Evolutionary conservation across 1,284 basidiomycete species (phyloP).

Genomic region (Athelia psychrophila): DNA sequence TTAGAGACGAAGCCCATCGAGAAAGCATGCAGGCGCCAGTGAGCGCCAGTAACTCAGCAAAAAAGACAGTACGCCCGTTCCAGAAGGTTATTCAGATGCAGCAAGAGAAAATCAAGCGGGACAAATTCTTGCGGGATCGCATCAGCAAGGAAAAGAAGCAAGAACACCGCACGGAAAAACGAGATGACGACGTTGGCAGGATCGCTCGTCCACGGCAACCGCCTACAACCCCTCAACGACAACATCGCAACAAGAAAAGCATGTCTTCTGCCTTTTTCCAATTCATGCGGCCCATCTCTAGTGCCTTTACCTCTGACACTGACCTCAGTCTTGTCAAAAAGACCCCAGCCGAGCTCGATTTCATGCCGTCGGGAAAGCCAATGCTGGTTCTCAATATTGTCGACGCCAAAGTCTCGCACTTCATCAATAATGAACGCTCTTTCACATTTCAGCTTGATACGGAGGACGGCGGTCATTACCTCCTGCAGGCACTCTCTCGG

Average conservation of each 20-base stretch:
- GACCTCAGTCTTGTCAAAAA: constrained; percentile 43
- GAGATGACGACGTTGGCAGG: constrained; percentile 69
- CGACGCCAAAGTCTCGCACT: constrained; percentile 64
- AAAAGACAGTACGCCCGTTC: constrained; percentile 65
- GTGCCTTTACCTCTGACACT: constrained; percentile 68
- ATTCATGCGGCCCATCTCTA: constrained; percentile 83
- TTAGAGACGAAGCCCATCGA: constrained; percentile 69
- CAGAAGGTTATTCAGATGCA: constrained; percentile 57
- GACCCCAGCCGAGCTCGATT: constrained; percentile 72
- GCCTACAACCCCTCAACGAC: constrained; percentile 36
- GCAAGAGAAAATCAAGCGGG: constrained; percentile 76
- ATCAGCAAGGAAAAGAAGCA: constrained; percentile 70
- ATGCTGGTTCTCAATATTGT: constrained; percentile 69
- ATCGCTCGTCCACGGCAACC: constrained; percentile 65
- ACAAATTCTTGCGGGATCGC: constrained; percentile 61
- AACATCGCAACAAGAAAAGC: constrained; percentile 80
- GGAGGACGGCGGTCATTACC: constrained; percentile 80
- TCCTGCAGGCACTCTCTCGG: constrained; percentile 68
- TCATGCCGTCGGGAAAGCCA: constrained; percentile 65
- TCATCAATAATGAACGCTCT: constrained; percentile 76
- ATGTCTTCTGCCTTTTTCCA: constrained; percentile 77
- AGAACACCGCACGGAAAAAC: constrained; percentile 68
- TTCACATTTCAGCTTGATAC: constrained; percentile 80
- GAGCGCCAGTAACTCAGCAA: constrained; percentile 39
- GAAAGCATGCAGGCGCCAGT: constrained; percentile 49